A percentile compares a stretch with the other conserved stretches of the same genome.
Conservation (phyloP, 139 green algal species). For the Picochlorum sp. region DNA sequence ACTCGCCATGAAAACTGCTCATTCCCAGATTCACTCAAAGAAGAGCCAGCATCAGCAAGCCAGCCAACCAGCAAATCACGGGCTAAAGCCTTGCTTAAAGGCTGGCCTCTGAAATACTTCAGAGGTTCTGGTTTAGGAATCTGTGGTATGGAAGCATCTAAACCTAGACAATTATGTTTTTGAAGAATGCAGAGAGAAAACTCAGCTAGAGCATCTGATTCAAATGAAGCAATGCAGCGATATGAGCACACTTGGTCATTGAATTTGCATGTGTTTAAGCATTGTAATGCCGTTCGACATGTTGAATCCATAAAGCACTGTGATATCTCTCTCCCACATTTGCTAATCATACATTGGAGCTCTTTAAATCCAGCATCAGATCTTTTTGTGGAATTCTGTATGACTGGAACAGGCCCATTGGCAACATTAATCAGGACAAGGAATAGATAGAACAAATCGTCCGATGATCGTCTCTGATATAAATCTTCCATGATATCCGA, state of each 20-base stretch:
- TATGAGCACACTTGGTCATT: slow-evolving; percentile 85
- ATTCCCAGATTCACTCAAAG: neutral
- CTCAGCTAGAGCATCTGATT: slow-evolving; percentile 67
- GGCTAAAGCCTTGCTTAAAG: slow-evolving; percentile 64
- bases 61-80: slow-evolving; percentile 66
- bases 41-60: slow-evolving; percentile 1
- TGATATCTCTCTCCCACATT: slow-evolving; percentile 61
- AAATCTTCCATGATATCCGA: slow-evolving; percentile 26
- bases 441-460: slow-evolving; percentile 71
- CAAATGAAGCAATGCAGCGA: slow-evolving; percentile 83
- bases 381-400: slow-evolving; percentile 15
- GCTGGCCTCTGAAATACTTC: slow-evolving; percentile 52
- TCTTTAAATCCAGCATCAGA: slow-evolving; percentile 3
- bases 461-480: slow-evolving; percentile 35
- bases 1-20: slow-evolving; percentile 43
- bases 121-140: slow-evolving; percentile 64
- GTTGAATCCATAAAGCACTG: slow-evolving; percentile 55
- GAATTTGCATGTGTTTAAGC: slow-evolving; percentile 61
- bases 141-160: slow-evolving; percentile 37
- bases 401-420: slow-evolving; percentile 23
- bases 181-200: slow-evolving; percentile 93
- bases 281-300: slow-evolving; percentile 78
- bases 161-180: slow-evolving; percentile 85
- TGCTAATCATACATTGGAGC: slow-evolving; percentile 56
- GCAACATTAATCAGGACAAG: slow-evolving; percentile 64